These are phyloP conservation scores for Leccinum laetum DNA, from an alignment of 1,284 basidiomycete species.

Conservation along the genomic window DNA sequence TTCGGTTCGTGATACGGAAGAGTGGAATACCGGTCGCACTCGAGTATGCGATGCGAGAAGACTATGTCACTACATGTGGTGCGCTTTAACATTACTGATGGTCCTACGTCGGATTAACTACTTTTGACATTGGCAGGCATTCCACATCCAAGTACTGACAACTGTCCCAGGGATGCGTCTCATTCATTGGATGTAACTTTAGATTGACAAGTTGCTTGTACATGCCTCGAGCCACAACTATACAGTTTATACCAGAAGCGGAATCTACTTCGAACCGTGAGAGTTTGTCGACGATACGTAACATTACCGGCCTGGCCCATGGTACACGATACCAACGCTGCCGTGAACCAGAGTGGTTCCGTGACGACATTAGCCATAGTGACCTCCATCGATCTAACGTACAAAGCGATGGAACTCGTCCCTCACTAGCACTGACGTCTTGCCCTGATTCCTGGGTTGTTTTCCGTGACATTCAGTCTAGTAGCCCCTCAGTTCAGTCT, in stretches of 20 bases:
- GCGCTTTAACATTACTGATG: not conserved
- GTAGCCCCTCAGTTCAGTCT: too few species aligned
- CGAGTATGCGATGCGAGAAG: not conserved
- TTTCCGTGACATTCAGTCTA: not conserved
- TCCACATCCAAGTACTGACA: not conserved
- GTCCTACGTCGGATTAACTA: not conserved
- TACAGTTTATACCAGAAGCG: not conserved
- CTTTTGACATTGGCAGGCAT: not conserved
- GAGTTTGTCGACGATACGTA: too few species aligned
- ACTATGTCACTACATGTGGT: not conserved
- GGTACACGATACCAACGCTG: not conserved
- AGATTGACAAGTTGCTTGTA: not conserved
- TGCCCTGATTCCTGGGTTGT: constrained; percentile 23
- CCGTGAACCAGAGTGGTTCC: not conserved
- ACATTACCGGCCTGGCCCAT: too few species aligned
- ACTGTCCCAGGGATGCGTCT: not conserved
- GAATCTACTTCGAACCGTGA: not conserved
- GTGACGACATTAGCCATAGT: too few species aligned
- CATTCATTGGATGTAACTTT: not conserved
- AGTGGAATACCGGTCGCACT: not conserved
- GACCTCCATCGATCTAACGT: not conserved
- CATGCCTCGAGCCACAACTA: not conserved
- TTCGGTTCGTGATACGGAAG: not conserved
- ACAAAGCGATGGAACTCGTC: not conserved
- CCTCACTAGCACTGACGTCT: not conserved